Evolutionary conservation across 1,284 basidiomycete genomes (phyloP), one percentile per base, ranked within the genome.

Genomic region (Boletus mariae): DNA sequence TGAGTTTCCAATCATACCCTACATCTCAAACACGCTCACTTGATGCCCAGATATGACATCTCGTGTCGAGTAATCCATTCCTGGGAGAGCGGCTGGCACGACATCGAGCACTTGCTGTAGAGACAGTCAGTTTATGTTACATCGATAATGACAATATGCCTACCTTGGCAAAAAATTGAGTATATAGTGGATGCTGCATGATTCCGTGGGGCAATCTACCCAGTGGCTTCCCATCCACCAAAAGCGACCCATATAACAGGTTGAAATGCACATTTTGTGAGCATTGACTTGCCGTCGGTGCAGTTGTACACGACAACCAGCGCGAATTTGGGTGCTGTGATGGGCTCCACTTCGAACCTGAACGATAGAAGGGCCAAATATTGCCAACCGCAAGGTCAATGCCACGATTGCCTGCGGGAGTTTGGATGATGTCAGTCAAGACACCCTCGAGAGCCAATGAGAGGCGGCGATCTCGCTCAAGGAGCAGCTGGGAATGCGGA

Each of bases 151-250:
- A 0, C 12, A 2, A 37, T 23, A 41, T 25, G 12, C 62, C 23
- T 49, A 72, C 73, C 29, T 62, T 32, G 7, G 59, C 61, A 28
- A 74, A 70, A 23, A 79, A 54, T 0, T 67, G 59, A 2, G 29
- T 23, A 42, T 73, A 80, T 1, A 65, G 60, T 1, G 66, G 40
- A 58, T 78, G 70, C 0, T 29, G 34, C 1, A 67, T 37, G 35
- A 78, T 74, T 0, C 59, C 53, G 1, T 35, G 47, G 0, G 76
- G 74, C 11, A 81, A 64, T 23, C 70, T 68, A 6, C 72, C 71
- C 4, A 77, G 48, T 1, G 71, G 65, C 45, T 69, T 69, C 0
- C 76, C 79, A 43, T 75, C 60, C 7, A 80, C 67, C 6, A 78
- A 61, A 5, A 82, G 63, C 8, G 57, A 53, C 8, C 79, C 79